Percentiles rank a stretch among this genome's conserved stretches.
Conservation (phyloP, 2,329 filamentous ascomycete species). For the Hypoxylon sp. region DNA sequence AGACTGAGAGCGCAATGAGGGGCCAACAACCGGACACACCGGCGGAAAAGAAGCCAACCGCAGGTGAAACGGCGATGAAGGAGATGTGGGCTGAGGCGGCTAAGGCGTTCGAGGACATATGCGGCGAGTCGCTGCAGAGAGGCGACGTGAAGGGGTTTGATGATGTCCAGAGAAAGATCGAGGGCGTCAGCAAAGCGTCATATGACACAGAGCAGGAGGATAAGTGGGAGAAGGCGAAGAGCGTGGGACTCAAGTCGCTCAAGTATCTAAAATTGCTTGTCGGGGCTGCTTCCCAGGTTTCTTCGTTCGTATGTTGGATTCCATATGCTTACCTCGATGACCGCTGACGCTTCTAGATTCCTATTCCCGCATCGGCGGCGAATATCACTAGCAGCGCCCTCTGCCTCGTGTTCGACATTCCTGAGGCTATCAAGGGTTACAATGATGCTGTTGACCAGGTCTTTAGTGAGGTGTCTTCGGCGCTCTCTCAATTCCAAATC, state of each 20-base stretch:
- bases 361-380: constrained; percentile 41
- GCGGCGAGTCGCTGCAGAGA: constrained; percentile 44
- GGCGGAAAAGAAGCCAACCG: constrained; percentile 2
- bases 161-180: constrained; percentile 45
- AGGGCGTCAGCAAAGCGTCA: constrained; percentile 31
- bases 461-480: constrained; percentile 44
- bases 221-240: constrained; percentile 48
- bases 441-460: constrained; percentile 45
- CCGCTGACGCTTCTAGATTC: constrained; percentile 37
- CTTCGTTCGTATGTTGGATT: constrained; percentile 41
- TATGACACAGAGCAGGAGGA: constrained; percentile 24
- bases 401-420: constrained; percentile 49
- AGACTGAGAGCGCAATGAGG: background rate
- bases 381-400: constrained; percentile 43
- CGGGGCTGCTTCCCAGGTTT: constrained; percentile 45
- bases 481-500: constrained; percentile 49
- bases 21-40: constrained; percentile 7
- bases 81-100: constrained; percentile 39
- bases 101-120: constrained; percentile 44
- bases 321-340: constrained; percentile 1
- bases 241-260: constrained; percentile 46
- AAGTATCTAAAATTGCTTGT: constrained; percentile 49
- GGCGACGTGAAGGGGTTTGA: constrained; percentile 48
- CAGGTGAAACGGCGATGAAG: constrained; percentile 15
- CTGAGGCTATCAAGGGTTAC: constrained; percentile 44